Evolutionary conservation across 805 yeast genomes (phyloP).

Genomic region (Starmerella powellii): DNA sequence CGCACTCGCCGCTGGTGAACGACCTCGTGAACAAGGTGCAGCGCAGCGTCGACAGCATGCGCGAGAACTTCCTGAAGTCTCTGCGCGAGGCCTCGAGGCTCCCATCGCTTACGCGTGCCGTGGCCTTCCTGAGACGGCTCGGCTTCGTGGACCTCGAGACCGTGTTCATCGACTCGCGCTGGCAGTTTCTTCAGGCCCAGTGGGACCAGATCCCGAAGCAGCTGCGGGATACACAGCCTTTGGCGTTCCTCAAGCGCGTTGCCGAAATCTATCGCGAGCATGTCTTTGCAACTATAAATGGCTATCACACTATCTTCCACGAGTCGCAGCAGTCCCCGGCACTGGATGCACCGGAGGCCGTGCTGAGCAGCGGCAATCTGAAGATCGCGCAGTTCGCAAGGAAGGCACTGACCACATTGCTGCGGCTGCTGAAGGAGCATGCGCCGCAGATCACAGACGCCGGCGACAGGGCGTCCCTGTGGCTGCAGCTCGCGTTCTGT

Average conservation of each 20-base stretch:
- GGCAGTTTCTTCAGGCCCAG: constrained; percentile 14
- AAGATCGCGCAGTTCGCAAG: constrained; percentile 23
- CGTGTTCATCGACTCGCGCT: constrained; percentile 30
- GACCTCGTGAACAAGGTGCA: constrained; percentile 44
- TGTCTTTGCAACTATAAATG: constrained; percentile 59
- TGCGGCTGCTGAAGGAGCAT: constrained; percentile 16
- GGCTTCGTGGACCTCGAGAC: constrained; percentile 19
- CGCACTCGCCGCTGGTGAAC: constrained; percentile 42
- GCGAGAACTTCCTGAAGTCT: constrained; percentile 52
- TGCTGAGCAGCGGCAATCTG: background rate
- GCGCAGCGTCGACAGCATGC: constrained; percentile 45
- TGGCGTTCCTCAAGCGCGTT: constrained; percentile 60
- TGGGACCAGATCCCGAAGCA: constrained; percentile 32
- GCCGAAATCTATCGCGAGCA: constrained; percentile 79
- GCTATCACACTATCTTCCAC: constrained; percentile 52
- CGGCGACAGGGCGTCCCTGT: constrained; percentile 30
- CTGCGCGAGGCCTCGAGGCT: constrained; percentile 67
- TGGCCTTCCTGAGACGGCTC: constrained; percentile 61
- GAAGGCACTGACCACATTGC: constrained; percentile 22
- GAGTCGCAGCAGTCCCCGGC: background rate
- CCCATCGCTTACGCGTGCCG: constrained; percentile 63
- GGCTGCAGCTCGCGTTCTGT: constrained; percentile 76
- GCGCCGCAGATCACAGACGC: constrained; percentile 26
- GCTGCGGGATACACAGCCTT: constrained; percentile 40
- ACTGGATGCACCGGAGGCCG: too few relatives aligned